Base-by-base conservation (phyloP, 345 rosid species). In the Ricinus communis region DNA sequence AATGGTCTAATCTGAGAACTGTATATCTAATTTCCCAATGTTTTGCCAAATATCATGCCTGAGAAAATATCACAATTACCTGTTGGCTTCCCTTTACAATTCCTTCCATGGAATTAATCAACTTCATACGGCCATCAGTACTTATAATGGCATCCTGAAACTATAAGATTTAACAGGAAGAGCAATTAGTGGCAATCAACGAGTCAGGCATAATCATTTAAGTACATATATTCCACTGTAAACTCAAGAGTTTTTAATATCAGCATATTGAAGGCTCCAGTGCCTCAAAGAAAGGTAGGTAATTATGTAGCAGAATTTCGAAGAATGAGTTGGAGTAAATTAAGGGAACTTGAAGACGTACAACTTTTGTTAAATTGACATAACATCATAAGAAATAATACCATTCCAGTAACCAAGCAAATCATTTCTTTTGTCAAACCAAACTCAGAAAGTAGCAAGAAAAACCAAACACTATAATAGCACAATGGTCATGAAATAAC, bases 71-170 rank as follows among this genome's bases (percentile, higher is more conserved):
- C 43, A 52, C 30, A 63, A 65, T 57, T 69, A 93, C 90, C 93
- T 87, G 96, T 72, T 91, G 90, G 80, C 87, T 91, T 71, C 91
- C 89, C 77, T 87, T 88, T 74, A 84, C 81, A 79, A 91, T 88
- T 74, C 85, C 96, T 76, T 93, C 93, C 96, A 91, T 82, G 71
- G 96, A 91, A 80, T 84, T 82, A 60, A 86, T 84, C 67, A 88
- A 85, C 77, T 91, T 93, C 77, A 50, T 65, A 40, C 88, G 89
- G 74, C 96, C 93, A 66, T 76, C 86, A 74, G 80, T 66, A 76
- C 76, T 88, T 55, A 82, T 69, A 72, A 93, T 80, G 71, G 96
- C 96, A 74, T 86, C 88, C 74, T 91, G 90, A 80, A 93, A 91
- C 98, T 88, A 77, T 65, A 77, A n/a, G 72, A 33, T 15, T 24